phyloP scores from a whole-genome alignment of 495 filamentous ascomycete species.

The Geoglossum glabrum region DNA sequence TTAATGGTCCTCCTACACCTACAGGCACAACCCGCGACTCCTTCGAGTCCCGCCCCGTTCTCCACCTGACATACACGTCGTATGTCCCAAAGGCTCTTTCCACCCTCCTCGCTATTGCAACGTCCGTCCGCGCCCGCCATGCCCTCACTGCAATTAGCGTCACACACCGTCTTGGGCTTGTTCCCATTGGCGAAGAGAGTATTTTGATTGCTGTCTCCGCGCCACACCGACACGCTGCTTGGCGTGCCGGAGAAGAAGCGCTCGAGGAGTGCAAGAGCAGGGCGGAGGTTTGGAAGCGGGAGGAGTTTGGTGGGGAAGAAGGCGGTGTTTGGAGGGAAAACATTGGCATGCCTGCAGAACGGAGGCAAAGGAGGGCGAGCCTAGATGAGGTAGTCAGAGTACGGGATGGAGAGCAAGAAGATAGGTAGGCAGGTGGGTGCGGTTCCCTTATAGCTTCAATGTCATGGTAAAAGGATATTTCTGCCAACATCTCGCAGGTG shows the following conservation, averaged over 20 bases:
- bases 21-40: constrained; percentile 70
- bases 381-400: not conserved
- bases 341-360: not conserved
- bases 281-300: constrained; percentile 90
- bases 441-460: too few species aligned
- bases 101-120: constrained; percentile 52
- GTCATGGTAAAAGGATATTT: not conserved
- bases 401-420: not conserved
- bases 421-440: not conserved
- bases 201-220: constrained; percentile 77
- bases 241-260: constrained; percentile 75
- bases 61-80: constrained; percentile 60
- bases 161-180: constrained; percentile 67
- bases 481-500: not conserved
- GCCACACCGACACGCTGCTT: constrained; percentile 73
- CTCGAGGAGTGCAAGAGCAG: constrained; percentile 69
- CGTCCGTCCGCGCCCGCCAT: constrained; percentile 34
- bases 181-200: constrained; percentile 77
- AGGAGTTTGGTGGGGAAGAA: constrained; percentile 40
- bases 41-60: constrained; percentile 55
- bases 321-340: not conserved
- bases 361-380: not conserved
- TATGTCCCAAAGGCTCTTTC: constrained; percentile 59
- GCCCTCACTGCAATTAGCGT: constrained; percentile 50
- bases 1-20: not conserved